phyloP scores from a whole-genome alignment of 306 rosid genomes.

The Prosopis cineraria region DNA sequence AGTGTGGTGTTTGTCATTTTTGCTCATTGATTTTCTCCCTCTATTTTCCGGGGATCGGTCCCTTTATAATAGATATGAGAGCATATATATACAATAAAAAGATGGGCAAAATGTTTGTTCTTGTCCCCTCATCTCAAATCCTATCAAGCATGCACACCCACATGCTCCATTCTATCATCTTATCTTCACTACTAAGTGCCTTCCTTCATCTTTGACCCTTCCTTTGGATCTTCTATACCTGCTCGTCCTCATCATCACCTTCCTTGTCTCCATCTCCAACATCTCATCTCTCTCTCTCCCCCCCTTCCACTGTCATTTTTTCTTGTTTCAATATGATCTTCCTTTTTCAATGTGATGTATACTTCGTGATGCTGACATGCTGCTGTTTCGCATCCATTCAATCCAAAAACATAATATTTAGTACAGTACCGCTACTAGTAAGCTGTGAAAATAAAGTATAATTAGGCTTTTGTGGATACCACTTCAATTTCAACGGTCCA shows the following conservation, averaged over 20 bases:
- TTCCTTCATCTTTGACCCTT: slow-evolving; percentile 50
- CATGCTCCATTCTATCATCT: slow-evolving; percentile 39
- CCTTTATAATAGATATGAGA: too few species aligned
- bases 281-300: slow-evolving; percentile 17
- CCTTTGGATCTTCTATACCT: slow-evolving; percentile 50
- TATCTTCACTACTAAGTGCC: slow-evolving; percentile 36
- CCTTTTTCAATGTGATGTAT: neutral
- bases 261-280: too few species aligned
- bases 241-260: too few species aligned
- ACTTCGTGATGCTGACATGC: slow-evolving; percentile 36
- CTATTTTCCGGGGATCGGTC: too few species aligned
- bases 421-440: neutral
- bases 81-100: too few species aligned
- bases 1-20: too few species aligned
- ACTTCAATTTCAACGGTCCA: neutral
- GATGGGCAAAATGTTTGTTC: slow-evolving; percentile 39
- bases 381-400: slow-evolving; percentile 2
- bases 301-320: neutral
- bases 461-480: neutral
- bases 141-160: slow-evolving; percentile 46
- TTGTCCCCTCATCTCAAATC: slow-evolving; percentile 40
- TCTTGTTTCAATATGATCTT: slow-evolving; percentile 9
- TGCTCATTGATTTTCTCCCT: too few species aligned
- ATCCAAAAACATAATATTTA: neutral
- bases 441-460: neutral